A percentile compares a stretch with the other conserved stretches of the same genome.
These are phyloP conservation scores for Mycena floridula DNA, from an alignment of 768 basidiomycete genomes.

Conservation along the genomic window DNA sequence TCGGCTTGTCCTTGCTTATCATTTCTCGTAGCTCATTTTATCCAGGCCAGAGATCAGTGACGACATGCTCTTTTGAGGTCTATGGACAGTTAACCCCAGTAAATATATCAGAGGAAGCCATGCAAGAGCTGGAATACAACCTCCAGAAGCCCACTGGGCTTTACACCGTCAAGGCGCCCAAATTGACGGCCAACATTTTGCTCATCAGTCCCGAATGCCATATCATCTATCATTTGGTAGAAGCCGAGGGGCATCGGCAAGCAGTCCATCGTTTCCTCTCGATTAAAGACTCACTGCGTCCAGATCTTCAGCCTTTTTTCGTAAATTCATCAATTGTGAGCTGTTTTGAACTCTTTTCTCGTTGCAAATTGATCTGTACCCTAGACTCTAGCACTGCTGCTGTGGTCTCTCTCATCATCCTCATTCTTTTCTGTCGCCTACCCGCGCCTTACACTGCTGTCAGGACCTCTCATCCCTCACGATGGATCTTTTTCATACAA, in stretches of 20 bases:
- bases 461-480: conserved; percentile 69
- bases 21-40: no score
- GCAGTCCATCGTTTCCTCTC: conserved; percentile 7
- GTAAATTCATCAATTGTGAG: conserved; percentile 67
- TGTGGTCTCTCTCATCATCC: conserved; percentile 57
- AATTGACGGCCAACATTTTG: conserved; percentile 54
- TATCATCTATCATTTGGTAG: conserved; percentile 57
- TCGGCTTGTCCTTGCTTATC: conserved; percentile 4
- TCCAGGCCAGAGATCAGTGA: conserved; percentile 41
- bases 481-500: conserved; percentile 80
- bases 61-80: conserved; percentile 60
- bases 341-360: conserved; percentile 13
- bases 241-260: conserved; percentile 67
- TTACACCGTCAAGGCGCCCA: conserved; percentile 50
- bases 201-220: conserved; percentile 80
- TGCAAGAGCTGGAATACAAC: conserved; percentile 72
- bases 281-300: neutral
- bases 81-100: conserved; percentile 60
- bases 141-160: conserved; percentile 70
- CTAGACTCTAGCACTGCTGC: conserved; percentile 71
- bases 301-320: conserved; percentile 62
- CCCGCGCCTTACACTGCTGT: conserved; percentile 70
- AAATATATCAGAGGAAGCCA: conserved; percentile 41
- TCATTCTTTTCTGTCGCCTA: conserved; percentile 69
- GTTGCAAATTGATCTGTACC: neutral